These are phyloP conservation scores for Piloderma croceum DNA, from an alignment of 768 basidiomycete genomes.

Conservation along the genomic window DNA sequence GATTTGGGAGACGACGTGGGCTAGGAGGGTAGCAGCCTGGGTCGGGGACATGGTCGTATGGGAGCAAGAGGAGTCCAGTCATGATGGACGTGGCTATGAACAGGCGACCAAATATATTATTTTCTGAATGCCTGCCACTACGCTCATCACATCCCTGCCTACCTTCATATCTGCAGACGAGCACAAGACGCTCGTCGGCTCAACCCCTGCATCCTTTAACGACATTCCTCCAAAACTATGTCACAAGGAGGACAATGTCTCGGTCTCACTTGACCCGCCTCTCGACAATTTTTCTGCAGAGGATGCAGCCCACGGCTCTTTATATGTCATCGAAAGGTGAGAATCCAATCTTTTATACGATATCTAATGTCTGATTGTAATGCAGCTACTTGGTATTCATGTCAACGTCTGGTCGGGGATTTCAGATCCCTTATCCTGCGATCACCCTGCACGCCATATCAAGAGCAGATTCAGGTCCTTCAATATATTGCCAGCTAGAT, in stretches of 20 bases:
- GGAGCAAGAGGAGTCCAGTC: too few species aligned
- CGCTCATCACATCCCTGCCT: slow-evolving; percentile 40
- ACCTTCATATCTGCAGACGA: slow-evolving; percentile 55
- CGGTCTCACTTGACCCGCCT: slow-evolving; percentile 63
- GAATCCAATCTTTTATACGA: slow-evolving; percentile 7
- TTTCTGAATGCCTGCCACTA: slow-evolving; percentile 20
- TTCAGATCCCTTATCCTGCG: slow-evolving; percentile 81
- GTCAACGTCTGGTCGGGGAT: slow-evolving; percentile 61
- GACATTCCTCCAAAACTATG: slow-evolving; percentile 81
- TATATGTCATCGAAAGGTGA: slow-evolving; percentile 87
- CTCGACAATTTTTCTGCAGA: slow-evolving; percentile 51
- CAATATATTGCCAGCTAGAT: slow-evolving; percentile 93
- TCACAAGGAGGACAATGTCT: slow-evolving; percentile 68
- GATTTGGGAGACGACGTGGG: slow-evolving; percentile 54
- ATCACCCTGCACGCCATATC: slow-evolving; percentile 94
- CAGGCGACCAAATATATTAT: too few species aligned
- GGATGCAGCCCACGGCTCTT: slow-evolving; percentile 53
- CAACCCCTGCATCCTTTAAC: slow-evolving; percentile 79
- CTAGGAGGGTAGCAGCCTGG: too few species aligned
- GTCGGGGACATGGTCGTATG: too few species aligned
- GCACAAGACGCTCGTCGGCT: slow-evolving; percentile 58
- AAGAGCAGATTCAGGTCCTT: slow-evolving; percentile 56
- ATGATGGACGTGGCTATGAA: too few species aligned
- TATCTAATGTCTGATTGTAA: slow-evolving; percentile 5
- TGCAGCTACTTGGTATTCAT: slow-evolving; percentile 75